Evolutionary conservation across 495 filamentous ascomycete genomes (phyloP).

Genomic region (Lichina pygmaea): DNA sequence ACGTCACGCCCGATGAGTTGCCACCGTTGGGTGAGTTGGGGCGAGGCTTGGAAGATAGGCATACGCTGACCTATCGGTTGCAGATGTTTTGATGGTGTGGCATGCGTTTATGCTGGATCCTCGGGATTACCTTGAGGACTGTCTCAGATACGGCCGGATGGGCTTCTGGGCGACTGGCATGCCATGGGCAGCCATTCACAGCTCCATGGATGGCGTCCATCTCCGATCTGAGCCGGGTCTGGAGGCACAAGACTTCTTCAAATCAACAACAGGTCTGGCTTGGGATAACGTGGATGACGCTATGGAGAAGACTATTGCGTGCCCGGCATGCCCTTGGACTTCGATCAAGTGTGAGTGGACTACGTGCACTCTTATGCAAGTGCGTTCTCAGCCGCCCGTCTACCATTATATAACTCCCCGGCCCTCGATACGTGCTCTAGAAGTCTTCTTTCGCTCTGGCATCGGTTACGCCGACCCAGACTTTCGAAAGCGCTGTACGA

Average conservation of each 20-base stretch:
- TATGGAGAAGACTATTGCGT: constrained; percentile 20
- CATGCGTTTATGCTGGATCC: constrained; percentile 73
- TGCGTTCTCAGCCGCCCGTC: too few relatives aligned
- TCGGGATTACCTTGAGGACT: constrained; percentile 51
- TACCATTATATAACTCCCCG: too few relatives aligned
- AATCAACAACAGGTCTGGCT: constrained; percentile 17
- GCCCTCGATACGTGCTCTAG: too few relatives aligned
- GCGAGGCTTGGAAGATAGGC: neutral
- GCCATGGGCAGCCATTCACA: constrained; percentile 36
- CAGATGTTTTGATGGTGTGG: constrained; percentile 78
- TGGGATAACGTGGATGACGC: constrained; percentile 34
- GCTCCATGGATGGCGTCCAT: constrained; percentile 27
- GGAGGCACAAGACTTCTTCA: constrained; percentile 20
- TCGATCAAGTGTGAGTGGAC: constrained; percentile 30
- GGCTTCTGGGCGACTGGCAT: constrained; percentile 36
- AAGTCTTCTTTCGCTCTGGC: constrained; percentile 2
- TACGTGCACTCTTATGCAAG: constrained; percentile 8
- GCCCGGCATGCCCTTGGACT: constrained; percentile 23
- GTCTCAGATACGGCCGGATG: constrained; percentile 30
- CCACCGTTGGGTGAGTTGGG: constrained; percentile 9
- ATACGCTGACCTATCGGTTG: neutral
- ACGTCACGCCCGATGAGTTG: constrained; percentile 2
- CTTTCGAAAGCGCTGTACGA: constrained; percentile 17
- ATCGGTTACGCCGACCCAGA: constrained; percentile 38
- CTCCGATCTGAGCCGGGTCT: constrained; percentile 32